Conservation (phyloP, 2,329 filamentous ascomycete species). For the Beauveria rudraprayagi region DNA sequence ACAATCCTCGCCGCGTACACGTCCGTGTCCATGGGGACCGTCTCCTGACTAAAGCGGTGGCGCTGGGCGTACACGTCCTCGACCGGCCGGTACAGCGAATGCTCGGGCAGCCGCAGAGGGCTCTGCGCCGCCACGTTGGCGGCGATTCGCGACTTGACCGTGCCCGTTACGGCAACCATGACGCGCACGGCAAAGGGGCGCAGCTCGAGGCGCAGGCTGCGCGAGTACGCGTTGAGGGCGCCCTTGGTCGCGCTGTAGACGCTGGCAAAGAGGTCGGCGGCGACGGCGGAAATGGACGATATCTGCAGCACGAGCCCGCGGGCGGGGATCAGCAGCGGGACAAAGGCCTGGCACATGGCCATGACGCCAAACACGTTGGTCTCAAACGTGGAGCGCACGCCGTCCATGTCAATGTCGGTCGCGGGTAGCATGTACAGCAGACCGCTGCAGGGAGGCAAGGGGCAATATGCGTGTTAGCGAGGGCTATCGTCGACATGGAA, state of each 20-base stretch:
- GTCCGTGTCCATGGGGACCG: slow-evolving; percentile 35
- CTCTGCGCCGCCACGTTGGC: slow-evolving; percentile 29
- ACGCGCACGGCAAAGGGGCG: slow-evolving; percentile 47
- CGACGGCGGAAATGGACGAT: slow-evolving; percentile 41
- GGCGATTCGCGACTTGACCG: slow-evolving; percentile 43
- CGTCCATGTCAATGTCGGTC: slow-evolving; percentile 42
- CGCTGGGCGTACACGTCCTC: slow-evolving; percentile 38
- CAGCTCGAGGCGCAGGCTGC: slow-evolving; percentile 45
- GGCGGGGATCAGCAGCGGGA: slow-evolving; percentile 39
- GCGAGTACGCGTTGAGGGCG: slow-evolving; percentile 45
- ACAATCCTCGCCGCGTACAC: slow-evolving; percentile 37
- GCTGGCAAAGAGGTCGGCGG: slow-evolving; percentile 45
- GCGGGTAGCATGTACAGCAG: slow-evolving; percentile 44
- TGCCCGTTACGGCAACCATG: slow-evolving; percentile 48
- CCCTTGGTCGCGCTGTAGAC: slow-evolving; percentile 50
- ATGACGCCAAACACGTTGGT: slow-evolving; percentile 51
- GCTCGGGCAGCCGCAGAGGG: slow-evolving; percentile 27
- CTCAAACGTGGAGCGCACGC: slow-evolving; percentile 46
- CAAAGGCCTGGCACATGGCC: slow-evolving; percentile 44
- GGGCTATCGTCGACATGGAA: no score
- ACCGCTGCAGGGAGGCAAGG: slow-evolving; percentile 27
- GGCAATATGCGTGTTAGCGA: background rate
- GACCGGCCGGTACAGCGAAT: slow-evolving; percentile 40
- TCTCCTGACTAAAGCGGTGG: slow-evolving; percentile 41
- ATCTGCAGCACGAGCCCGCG: slow-evolving; percentile 48